Evolutionary conservation across 805 yeast genomes (phyloP).

Genomic region (Clavispora santaluciae): DNA sequence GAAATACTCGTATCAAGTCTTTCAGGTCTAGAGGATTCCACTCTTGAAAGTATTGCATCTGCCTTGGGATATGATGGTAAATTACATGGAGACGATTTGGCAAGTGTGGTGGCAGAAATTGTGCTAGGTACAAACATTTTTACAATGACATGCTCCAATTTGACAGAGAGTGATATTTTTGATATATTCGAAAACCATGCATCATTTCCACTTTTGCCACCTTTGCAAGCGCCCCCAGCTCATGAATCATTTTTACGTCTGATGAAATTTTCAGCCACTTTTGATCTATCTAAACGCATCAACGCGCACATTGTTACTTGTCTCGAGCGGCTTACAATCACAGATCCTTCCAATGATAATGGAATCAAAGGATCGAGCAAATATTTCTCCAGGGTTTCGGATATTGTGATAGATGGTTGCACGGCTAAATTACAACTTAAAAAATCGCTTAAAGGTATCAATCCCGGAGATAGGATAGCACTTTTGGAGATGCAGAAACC

Average conservation of each 20-base stretch:
- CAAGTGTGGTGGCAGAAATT: background rate
- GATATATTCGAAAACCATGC: slow-evolving; percentile 6
- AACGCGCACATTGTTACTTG: slow-evolving; percentile 1
- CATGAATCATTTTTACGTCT: background rate
- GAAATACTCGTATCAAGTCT: background rate
- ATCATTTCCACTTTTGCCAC: background rate
- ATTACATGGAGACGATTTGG: background rate
- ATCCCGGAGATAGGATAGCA: slow-evolving; percentile 8
- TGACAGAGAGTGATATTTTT: slow-evolving; percentile 11
- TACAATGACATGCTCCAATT: background rate
- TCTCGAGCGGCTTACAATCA: slow-evolving; percentile 10
- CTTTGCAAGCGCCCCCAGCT: background rate
- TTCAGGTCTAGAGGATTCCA: background rate
- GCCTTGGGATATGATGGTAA: background rate
- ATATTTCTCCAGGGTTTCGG: slow-evolving; percentile 21
- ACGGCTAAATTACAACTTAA: slow-evolving; percentile 2
- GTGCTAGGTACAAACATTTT: background rate
- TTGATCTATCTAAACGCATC: background rate
- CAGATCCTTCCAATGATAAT: slow-evolving; percentile 8
- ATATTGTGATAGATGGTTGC: slow-evolving; percentile 7
- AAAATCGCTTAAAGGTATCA: background rate
- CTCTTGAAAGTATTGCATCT: background rate
- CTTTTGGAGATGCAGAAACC: slow-evolving; percentile 25
- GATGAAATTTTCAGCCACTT: slow-evolving; percentile 1
- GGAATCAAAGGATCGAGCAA: slow-evolving; percentile 23